phyloP scores from a whole-genome alignment of 306 rosid species.

The Datisca glomerata region DNA sequence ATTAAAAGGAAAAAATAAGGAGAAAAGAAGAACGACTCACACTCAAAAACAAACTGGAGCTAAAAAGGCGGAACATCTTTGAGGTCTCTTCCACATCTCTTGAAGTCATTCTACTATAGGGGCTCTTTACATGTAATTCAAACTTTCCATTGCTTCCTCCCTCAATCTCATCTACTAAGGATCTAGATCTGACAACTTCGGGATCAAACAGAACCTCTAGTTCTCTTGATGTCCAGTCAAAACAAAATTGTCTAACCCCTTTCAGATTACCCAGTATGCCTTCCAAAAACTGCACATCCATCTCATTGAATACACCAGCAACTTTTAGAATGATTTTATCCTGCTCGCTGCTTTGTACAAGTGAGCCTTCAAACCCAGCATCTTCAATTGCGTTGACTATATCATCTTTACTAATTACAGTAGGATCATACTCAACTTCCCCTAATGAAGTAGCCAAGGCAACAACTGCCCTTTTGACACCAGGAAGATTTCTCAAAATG shows the following conservation, averaged over 20 bases:
- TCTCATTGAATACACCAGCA: constrained; percentile 45
- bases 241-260: constrained; percentile 55
- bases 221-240: constrained; percentile 45
- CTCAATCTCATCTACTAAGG: constrained; percentile 72
- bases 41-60: constrained; percentile 74
- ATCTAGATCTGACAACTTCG: constrained; percentile 69
- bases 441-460: constrained; percentile 91
- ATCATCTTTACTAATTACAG: constrained; percentile 57
- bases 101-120: constrained; percentile 70
- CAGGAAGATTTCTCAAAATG: constrained; percentile 66
- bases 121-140: constrained; percentile 58
- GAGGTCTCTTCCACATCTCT: constrained; percentile 60
- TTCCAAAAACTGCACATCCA: constrained; percentile 54
- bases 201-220: constrained; percentile 80
- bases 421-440: constrained; percentile 84
- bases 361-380: constrained; percentile 83
- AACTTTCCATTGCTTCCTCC: constrained; percentile 56
- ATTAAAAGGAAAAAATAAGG: constrained; percentile 1
- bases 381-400: constrained; percentile 85
- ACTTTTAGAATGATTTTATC: constrained; percentile 62
- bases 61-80: constrained; percentile 63
- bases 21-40: constrained; percentile 38
- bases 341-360: constrained; percentile 79
- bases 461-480: constrained; percentile 81
- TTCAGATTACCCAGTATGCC: constrained; percentile 47